Evolutionary conservation across 495 filamentous ascomycete species (phyloP), one percentile per base, ranked within the genome.

Genomic region (Entonaema liquescens): DNA sequence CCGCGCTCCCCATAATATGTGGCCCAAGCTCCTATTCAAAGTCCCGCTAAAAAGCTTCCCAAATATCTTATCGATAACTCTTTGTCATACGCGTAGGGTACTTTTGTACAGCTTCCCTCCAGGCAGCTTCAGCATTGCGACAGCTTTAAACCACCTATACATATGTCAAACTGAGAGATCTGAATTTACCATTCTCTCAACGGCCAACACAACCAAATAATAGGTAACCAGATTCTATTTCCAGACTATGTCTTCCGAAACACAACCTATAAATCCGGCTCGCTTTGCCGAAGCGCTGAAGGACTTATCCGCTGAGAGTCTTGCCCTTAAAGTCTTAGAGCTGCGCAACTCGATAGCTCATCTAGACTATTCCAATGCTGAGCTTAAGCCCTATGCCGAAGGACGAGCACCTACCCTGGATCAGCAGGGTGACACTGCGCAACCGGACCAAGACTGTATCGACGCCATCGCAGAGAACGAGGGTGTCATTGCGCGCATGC

Each of bases 331-430:
- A 84, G 89, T 89, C 69, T 85, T 88, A 70, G 94, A 97, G 77
- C 83, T 97, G 42, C 89, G 86, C 76, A 97, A 96, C 83, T 89
- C 86, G 58, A 92, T 95, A 77, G 83, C 87, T 8, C 94, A 97
- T 77, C 90, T 97, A 21, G 83, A 89, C 61, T 88, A 89, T 79
- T 93, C 91, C 25, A 97, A 97, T 80, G 81, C 83, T 55, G 88
- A 95, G 79, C 82, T 95, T 40, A 81, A 83, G 36, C 84, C 85
- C 13, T 94, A 87, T 73, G 87, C 87, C 47, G 75, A 80, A 8
- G 81, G 79, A 29, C 68, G 50, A 13, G 69, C 65, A 1, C 49
- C 68, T 11, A 62, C 78, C 1, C 59, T 79, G 11, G 68, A 67
- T 8, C 62, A 63, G 31, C 56, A 71, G 65, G 65, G 42, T 36